Base-by-base conservation (phyloP, 305 asterid genomes). In the Coffea humblotiana region DNA sequence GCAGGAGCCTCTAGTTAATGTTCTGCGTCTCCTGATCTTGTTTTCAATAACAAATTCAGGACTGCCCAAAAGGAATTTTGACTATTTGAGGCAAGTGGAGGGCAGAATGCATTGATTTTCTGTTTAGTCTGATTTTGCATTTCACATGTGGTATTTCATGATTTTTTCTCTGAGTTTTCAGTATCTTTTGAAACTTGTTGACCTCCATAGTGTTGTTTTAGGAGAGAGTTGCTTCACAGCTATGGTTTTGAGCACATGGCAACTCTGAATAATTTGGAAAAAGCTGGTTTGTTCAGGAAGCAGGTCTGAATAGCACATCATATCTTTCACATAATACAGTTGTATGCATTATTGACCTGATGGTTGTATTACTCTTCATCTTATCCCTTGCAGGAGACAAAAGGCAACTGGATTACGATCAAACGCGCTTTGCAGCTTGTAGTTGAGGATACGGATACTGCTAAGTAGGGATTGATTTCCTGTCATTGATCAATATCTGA, bases 211-310 rank as follows among this genome's bases (percentile, higher is more conserved):
- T 76, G 69, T 82, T 89, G 81, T 71, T 74, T 84, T 88, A 89
- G 94, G 94, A 87, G 92, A 82, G 94, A 90, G 83, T 78, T 91
- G 83, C 97, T 94, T 88, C 98, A 94, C 85, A 94, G 97, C 92
- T 96, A 96, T 87, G 99, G 99, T 71, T 94, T 91, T 77, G 99
- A 96, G 90, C 97, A 96, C 87, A 89, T 91, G 78, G 89, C 92
- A 61, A 96, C 99, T 60, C 89, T 96, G 82, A 87, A 86, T 86
- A 94, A 94, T 91, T 89, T 96, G 94, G 99, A 96, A 87, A 94
- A 94, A 83, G 96, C 98, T 76, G 98, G 98, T 81, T 77, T 96
- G 66, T 88, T 94, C 71, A 91, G 76, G 91, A 96, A 91, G 85
- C 99, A 96, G 97, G 99, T 94, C 40, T n/a, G 66, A 9, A 70